Evolutionary conservation across 2,329 filamentous ascomycete species (phyloP).

Genomic region (Colletotrichum orbiculare): DNA sequence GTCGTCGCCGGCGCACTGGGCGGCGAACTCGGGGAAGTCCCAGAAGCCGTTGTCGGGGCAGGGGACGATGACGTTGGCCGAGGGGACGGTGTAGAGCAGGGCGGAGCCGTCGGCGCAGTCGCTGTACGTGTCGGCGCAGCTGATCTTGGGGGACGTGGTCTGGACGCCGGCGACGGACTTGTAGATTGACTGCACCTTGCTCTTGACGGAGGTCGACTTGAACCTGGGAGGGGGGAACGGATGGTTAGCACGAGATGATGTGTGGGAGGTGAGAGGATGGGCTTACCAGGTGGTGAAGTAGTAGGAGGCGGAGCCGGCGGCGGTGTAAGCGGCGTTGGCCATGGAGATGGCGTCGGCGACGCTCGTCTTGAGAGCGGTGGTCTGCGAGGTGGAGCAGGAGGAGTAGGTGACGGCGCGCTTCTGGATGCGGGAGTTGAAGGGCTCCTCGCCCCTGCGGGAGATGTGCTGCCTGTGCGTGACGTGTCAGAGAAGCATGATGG

Average conservation of each 20-base stretch:
- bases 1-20: slow-evolving; percentile 28
- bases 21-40: slow-evolving; percentile 29
- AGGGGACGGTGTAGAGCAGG: slow-evolving; percentile 33
- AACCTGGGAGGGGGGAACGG: slow-evolving; percentile 1
- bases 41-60: slow-evolving; percentile 36
- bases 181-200: slow-evolving; percentile 33
- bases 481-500: background rate
- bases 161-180: slow-evolving; percentile 30
- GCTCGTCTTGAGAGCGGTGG: slow-evolving; percentile 14
- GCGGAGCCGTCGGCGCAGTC: slow-evolving; percentile 31
- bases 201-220: slow-evolving; percentile 24
- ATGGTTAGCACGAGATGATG: no score
- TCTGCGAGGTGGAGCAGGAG: slow-evolving; percentile 28
- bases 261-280: no score
- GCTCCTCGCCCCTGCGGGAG: slow-evolving; percentile 12
- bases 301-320: slow-evolving; percentile 4
- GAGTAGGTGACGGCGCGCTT: slow-evolving; percentile 35
- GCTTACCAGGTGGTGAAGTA: slow-evolving; percentile 34
- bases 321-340: slow-evolving; percentile 30
- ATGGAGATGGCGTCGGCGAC: slow-evolving; percentile 33
- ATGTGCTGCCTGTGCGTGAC: slow-evolving; percentile 12
- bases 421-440: slow-evolving; percentile 26
- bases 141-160: slow-evolving; percentile 32
- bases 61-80: slow-evolving; percentile 33
- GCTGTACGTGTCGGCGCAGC: slow-evolving; percentile 29